Conservation (phyloP, 2,329 filamentous ascomycete species). For the Trichoderma oligosporum region DNA sequence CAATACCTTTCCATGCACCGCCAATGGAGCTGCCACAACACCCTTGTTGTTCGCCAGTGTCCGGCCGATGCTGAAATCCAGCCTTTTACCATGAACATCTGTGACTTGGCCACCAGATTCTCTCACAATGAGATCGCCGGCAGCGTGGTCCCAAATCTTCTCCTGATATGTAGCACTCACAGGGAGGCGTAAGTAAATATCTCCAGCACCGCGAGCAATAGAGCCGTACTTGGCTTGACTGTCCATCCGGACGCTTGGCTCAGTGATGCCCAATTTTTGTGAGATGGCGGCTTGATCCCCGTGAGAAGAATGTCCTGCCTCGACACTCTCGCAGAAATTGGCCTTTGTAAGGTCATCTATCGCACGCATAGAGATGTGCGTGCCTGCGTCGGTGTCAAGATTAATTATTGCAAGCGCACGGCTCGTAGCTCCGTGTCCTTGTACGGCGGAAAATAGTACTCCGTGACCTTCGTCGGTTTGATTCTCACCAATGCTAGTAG, state of each 20-base stretch:
- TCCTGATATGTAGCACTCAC: conserved; percentile 86
- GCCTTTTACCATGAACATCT: conserved; percentile 76
- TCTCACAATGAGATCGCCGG: conserved; percentile 87
- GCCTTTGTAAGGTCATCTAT: conserved; percentile 71
- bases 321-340: conserved; percentile 95
- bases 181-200: conserved; percentile 89
- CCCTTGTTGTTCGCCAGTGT: conserved; percentile 90
- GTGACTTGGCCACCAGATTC: conserved; percentile 92
- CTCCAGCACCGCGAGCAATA: conserved; percentile 88
- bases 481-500: conserved; percentile 68
- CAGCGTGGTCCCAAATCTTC: conserved; percentile 99
- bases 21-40: conserved; percentile 79
- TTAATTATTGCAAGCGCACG: conserved; percentile 58
- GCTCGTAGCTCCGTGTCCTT: conserved; percentile 75
- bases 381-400: conserved; percentile 39
- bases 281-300: conserved; percentile 80
- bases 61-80: conserved; percentile 83
- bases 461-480: conserved; percentile 74
- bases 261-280: conserved; percentile 77
- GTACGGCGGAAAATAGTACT: conserved; percentile 81
- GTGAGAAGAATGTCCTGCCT: conserved; percentile 88
- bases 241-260: conserved; percentile 90
- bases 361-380: conserved; percentile 74
- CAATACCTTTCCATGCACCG: conserved; percentile 72
- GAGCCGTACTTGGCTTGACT: conserved; percentile 97